phyloP scores from a whole-genome alignment of 2,329 filamentous ascomycete species.

The Magnaporthiopsis rhizophila region DNA sequence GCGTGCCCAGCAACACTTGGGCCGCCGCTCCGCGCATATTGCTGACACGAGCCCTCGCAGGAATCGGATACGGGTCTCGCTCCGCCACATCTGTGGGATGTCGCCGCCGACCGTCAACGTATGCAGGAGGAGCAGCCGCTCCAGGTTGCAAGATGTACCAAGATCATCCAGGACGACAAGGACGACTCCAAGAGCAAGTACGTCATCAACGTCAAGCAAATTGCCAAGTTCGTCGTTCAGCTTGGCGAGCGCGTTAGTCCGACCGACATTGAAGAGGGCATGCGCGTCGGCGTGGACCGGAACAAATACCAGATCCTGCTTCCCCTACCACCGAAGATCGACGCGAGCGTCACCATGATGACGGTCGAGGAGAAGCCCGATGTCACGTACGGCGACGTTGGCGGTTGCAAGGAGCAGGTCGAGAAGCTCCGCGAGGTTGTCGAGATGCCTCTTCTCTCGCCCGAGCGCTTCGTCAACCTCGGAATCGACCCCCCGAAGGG shows the following conservation, averaged over 20 bases:
- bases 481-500: conserved; percentile 98
- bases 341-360: conserved; percentile 99
- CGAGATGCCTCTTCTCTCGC: conserved; percentile 94
- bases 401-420: conserved; percentile 98
- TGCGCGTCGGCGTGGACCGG: conserved; percentile 95
- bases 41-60: conserved; percentile 34
- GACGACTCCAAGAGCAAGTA: conserved; percentile 99
- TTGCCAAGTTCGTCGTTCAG: conserved; percentile 98
- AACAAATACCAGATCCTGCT: conserved; percentile 99
- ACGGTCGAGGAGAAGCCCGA: conserved; percentile 99
- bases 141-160: conserved; percentile 95
- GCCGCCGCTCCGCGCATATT: no score
- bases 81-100: conserved; percentile 97
- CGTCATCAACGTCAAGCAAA: conserved; percentile 99
- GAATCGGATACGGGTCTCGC: conserved; percentile 98
- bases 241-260: conserved; percentile 93
- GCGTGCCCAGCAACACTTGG: neutral
- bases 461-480: conserved; percentile 96
- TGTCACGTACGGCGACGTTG: conserved; percentile 97
- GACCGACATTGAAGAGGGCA: conserved; percentile 98
- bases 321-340: conserved; percentile 94
- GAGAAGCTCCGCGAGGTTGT: conserved; percentile 98
- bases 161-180: conserved; percentile 96
- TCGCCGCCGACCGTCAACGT: conserved; percentile 93
- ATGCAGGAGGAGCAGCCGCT: conserved; percentile 98